phyloP scores from a whole-genome alignment of 169 alveolate species.

The Fabrea salina region DNA sequence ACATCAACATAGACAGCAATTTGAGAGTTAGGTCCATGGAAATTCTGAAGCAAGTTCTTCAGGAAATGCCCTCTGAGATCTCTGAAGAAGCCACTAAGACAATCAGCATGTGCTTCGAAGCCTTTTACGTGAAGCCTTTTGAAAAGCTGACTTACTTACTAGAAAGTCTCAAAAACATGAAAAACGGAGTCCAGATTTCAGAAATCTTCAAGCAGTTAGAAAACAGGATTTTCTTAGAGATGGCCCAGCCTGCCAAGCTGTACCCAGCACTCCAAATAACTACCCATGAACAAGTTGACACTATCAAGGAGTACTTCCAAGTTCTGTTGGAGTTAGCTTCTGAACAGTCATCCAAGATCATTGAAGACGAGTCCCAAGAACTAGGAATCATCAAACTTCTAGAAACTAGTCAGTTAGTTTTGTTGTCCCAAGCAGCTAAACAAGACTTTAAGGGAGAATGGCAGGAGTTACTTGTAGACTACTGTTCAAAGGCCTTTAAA shows the following conservation, averaged over 20 bases:
- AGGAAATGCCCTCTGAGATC: background rate
- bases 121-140: background rate
- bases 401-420: background rate
- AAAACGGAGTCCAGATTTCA: background rate
- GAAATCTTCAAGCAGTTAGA: background rate
- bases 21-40: background rate
- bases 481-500: background rate
- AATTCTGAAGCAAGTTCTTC: background rate
- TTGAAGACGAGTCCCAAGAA: background rate
- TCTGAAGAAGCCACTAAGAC: conserved; percentile 3
- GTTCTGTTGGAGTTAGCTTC: background rate
- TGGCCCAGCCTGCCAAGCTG: conserved; percentile 5
- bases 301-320: background rate
- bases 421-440: conserved; percentile 5
- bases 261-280: background rate
- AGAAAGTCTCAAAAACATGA: background rate
- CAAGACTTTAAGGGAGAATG: background rate
- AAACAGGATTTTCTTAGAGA: background rate
- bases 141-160: background rate
- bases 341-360: background rate
- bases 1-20: background rate
- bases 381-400: background rate
- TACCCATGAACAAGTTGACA: background rate
- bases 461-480: background rate
- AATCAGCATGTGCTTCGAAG: background rate